Evolutionary conservation across 805 yeast species (phyloP).

Genomic region (Clavispora vitiphila): DNA sequence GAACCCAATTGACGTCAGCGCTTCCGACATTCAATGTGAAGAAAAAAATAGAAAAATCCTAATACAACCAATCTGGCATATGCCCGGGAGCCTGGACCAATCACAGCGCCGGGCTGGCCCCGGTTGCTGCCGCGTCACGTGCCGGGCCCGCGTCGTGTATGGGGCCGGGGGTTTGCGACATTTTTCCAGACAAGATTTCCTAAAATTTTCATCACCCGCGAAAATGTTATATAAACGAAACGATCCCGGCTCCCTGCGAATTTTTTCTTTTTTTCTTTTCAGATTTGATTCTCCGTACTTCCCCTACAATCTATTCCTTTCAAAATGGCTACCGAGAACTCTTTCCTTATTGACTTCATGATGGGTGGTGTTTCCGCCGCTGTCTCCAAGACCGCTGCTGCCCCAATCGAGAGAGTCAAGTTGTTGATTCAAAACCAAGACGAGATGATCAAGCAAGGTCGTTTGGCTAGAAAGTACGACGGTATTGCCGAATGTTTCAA

Average conservation of each 20-base stretch:
- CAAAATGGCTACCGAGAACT: constrained; percentile 18
- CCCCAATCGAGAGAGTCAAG: constrained; percentile 97
- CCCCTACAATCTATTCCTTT: constrained; percentile 8
- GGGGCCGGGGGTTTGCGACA: constrained; percentile 10
- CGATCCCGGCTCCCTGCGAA: constrained; percentile 6
- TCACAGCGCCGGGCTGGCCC: constrained; percentile 3
- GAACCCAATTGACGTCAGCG: too few relatives aligned
- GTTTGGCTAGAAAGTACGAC: constrained; percentile 76
- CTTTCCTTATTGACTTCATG: constrained; percentile 50
- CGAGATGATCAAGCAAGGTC: constrained; percentile 97
- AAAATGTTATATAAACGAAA: constrained; percentile 14
- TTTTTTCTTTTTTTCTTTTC: constrained; percentile 7
- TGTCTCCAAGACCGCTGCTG: constrained; percentile 96
- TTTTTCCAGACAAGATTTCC: constrained; percentile 6
- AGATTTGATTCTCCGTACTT: constrained; percentile 10
- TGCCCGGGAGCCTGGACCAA: constrained; percentile 1
- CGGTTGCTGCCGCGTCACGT: constrained; percentile 19
- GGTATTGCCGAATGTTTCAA: constrained; percentile 94
- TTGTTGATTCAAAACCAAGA: constrained; percentile 96
- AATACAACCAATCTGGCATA: background rate
- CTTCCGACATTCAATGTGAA: too few relatives aligned
- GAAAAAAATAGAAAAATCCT: too few relatives aligned
- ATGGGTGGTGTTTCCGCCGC: constrained; percentile 99
- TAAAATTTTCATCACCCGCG: constrained; percentile 9
- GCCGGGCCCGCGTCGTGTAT: constrained; percentile 6